Evolutionary conservation across 306 rosid genomes (phyloP).

Genomic region (Trifolium repens): DNA sequence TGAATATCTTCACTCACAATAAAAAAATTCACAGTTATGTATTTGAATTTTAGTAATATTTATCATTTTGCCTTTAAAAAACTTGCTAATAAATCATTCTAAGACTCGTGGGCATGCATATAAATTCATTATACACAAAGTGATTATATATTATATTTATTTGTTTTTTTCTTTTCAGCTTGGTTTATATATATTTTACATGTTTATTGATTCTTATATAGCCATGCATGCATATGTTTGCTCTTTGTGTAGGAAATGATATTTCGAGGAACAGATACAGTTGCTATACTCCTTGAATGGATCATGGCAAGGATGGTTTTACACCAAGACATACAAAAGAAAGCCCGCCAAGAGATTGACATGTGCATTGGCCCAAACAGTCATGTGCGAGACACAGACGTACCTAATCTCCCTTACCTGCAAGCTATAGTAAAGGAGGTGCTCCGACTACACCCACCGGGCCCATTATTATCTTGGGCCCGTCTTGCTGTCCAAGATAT

Average conservation of each 20-base stretch:
- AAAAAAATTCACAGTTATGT: too few species aligned
- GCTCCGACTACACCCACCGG: slow-evolving; percentile 85
- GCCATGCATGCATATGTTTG: background rate
- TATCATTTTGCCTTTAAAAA: too few species aligned
- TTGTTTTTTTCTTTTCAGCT: background rate
- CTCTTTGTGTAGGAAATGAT: slow-evolving; percentile 68
- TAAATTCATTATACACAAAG: background rate
- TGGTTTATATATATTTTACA: background rate
- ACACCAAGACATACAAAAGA: slow-evolving; percentile 75
- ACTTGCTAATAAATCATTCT: too few species aligned
- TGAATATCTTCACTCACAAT: too few species aligned
- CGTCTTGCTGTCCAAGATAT: slow-evolving; percentile 73
- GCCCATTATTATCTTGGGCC: slow-evolving; percentile 95
- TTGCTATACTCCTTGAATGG: slow-evolving; percentile 87
- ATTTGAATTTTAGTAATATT: too few species aligned
- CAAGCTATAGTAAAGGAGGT: slow-evolving; percentile 89
- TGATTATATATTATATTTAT: background rate
- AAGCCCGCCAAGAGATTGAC: slow-evolving; percentile 70
- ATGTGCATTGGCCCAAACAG: slow-evolving; percentile 50
- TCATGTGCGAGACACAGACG: slow-evolving; percentile 70
- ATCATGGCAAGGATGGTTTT: slow-evolving; percentile 77
- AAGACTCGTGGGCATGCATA: too few species aligned
- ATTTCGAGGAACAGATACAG: slow-evolving; percentile 89
- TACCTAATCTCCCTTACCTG: slow-evolving; percentile 69
- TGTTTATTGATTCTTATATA: background rate